These are phyloP conservation scores for Viola odorata DNA, from an alignment of 345 rosid genomes.

Conservation along the genomic window DNA sequence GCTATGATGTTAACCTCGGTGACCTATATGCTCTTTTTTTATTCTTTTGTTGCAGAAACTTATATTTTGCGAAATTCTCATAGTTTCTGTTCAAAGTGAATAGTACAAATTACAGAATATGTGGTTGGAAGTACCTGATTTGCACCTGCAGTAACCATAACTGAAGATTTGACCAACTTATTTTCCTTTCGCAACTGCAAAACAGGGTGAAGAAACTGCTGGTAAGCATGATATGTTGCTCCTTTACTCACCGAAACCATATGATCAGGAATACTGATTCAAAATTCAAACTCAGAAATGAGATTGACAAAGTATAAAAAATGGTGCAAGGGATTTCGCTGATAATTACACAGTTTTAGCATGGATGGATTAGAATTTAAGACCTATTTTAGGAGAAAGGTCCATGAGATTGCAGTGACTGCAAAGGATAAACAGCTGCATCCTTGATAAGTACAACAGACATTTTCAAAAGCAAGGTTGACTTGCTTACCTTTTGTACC, in stretches of 20 bases:
- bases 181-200: conserved; percentile 67
- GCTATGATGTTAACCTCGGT: no score
- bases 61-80: no score
- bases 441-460: neutral
- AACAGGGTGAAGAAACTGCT: conserved; percentile 8
- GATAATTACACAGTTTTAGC: no score
- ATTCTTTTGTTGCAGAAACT: no score
- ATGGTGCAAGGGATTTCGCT: no score
- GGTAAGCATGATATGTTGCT: neutral
- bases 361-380: no score
- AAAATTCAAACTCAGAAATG: neutral
- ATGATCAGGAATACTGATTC: neutral
- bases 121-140: conserved; percentile 57
- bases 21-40: no score
- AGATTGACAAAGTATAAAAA: neutral
- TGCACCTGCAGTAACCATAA: conserved; percentile 98
- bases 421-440: neutral
- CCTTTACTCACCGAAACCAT: neutral
- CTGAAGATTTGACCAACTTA: conserved; percentile 61
- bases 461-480: neutral
- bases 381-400: no score
- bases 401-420: neutral
- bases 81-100: conserved; percentile 3
- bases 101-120: neutral
- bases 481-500: conserved; percentile 43